Evolutionary conservation across 2,329 filamentous ascomycete genomes (phyloP).

Genomic region (Ophiocordyceps camponoti-rufipedis): DNA sequence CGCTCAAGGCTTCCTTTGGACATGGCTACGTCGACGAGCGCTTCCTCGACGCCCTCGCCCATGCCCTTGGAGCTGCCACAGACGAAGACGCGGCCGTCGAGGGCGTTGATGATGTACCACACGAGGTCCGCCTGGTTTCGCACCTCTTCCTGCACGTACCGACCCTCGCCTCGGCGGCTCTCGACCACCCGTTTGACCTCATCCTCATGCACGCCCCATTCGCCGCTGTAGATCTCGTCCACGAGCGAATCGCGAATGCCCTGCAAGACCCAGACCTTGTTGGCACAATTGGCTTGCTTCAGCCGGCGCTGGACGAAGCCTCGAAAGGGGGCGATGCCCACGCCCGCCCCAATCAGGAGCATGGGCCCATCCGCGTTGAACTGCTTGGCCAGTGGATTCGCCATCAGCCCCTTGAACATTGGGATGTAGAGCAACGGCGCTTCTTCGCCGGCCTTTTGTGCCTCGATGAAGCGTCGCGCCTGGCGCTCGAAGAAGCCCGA

Average conservation of each 20-base stretch:
- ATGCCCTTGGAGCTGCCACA: constrained; percentile 92
- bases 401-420: constrained; percentile 98
- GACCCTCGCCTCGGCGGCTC: constrained; percentile 56
- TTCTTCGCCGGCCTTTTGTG: constrained; percentile 40
- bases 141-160: constrained; percentile 95
- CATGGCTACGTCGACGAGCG: constrained; percentile 81
- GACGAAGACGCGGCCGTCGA: constrained; percentile 93
- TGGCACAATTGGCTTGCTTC: constrained; percentile 88
- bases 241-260: constrained; percentile 85
- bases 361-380: constrained; percentile 92
- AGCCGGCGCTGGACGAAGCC: constrained; percentile 90
- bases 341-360: constrained; percentile 90
- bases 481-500: constrained; percentile 88
- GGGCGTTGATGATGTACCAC: constrained; percentile 90
- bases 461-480: constrained; percentile 52
- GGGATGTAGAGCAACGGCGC: constrained; percentile 55
- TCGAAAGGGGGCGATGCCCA: constrained; percentile 92
- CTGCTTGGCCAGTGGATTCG: constrained; percentile 80
- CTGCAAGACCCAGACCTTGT: constrained; percentile 95
- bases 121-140: constrained; percentile 83
- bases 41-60: constrained; percentile 87
- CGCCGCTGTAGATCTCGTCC: constrained; percentile 90
- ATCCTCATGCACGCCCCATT: constrained; percentile 86
- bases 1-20: constrained; percentile 71
- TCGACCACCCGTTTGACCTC: constrained; percentile 71